Base-by-base conservation (phyloP, 169 alveolate genomes). In the Eimeria acervulina region DNA sequence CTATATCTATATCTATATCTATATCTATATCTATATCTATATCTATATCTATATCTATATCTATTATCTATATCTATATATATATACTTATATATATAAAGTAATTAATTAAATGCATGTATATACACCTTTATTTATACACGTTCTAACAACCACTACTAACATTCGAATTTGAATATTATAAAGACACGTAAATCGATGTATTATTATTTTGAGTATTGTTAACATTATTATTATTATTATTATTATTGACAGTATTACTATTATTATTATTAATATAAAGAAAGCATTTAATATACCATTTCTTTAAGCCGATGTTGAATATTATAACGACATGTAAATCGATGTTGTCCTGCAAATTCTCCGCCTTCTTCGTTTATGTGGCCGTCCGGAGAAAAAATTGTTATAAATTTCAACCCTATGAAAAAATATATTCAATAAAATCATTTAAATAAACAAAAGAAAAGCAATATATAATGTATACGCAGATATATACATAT, bases 301-400 rank as follows among this genome's bases (percentile, higher is more conserved):
- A 95, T 80, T 94, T 98, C 99, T 90, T 98, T 98, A 97, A 99
- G 97, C 33, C 98, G 99, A 96, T 99, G 97, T 96, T 98, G 99
- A 68, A 99, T 97, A 90, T 98, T 94, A 95, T 97, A 97, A 83
- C 99, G 98, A 96, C 99, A 98, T 96, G 99, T 99, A 96, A 99
- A 99, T 93, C 99, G 98, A 97, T 98, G 99, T 98, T 98, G 96
- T 26, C 99, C 99, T 28, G 98, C 98, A 96, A 98, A 99, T 55
- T 97, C 97, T 0, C 99, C 99, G 38, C 99, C 99, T 89, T 98
- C 98, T 70, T 98, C 98, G 93, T 99, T 99, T 47, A 99, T 99
- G 63, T 97, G 97, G 84, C 99, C 99, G 96, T 99, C 99, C 91
- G 98, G 99, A 51, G 99, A 98, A 97, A 99, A 99, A 51, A 99